Conservation (phyloP, 177 flowering plant genomes). For the Vitis hybrid region DNA sequence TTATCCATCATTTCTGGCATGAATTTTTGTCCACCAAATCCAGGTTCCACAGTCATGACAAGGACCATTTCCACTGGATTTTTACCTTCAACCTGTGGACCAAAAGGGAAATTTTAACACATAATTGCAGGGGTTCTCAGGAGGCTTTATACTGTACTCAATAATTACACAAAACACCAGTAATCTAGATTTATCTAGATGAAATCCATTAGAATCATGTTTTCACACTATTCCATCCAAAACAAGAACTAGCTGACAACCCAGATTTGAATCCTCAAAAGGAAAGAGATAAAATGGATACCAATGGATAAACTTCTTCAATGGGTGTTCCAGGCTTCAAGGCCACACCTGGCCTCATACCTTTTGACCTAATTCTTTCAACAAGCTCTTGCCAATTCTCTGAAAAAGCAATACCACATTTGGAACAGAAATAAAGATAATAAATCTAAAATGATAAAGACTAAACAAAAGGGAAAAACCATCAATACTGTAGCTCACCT, state of each 20-base stretch:
- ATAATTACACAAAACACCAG: background rate
- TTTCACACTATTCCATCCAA: too few species aligned
- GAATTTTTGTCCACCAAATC: slow-evolving; percentile 98
- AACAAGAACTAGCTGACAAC: background rate
- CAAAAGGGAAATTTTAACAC: background rate
- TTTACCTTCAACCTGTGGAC: slow-evolving; percentile 65
- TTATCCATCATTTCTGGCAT: slow-evolving; percentile 97
- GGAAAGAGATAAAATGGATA: slow-evolving; percentile 16
- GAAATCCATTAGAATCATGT: background rate
- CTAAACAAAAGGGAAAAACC: background rate
- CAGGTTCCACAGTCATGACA: slow-evolving; percentile 99
- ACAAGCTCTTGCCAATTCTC: slow-evolving; percentile 93
- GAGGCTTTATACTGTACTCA: background rate
- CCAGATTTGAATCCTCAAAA: background rate
- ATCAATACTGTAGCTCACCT: slow-evolving; percentile 44
- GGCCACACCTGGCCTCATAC: slow-evolving; percentile 93
- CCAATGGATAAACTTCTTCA: slow-evolving; percentile 96
- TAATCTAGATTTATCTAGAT: background rate
- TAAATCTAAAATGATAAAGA: background rate
- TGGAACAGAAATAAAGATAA: too few species aligned
- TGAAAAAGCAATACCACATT: slow-evolving; percentile 23
- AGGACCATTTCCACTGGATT: slow-evolving; percentile 94
- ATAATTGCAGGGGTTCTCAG: background rate
- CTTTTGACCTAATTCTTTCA: slow-evolving; percentile 65
- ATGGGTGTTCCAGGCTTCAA: slow-evolving; percentile 90